These are phyloP conservation scores for Sporothrix brunneoviolacea DNA, from an alignment of 2,329 filamentous ascomycete genomes.

Conservation along the genomic window DNA sequence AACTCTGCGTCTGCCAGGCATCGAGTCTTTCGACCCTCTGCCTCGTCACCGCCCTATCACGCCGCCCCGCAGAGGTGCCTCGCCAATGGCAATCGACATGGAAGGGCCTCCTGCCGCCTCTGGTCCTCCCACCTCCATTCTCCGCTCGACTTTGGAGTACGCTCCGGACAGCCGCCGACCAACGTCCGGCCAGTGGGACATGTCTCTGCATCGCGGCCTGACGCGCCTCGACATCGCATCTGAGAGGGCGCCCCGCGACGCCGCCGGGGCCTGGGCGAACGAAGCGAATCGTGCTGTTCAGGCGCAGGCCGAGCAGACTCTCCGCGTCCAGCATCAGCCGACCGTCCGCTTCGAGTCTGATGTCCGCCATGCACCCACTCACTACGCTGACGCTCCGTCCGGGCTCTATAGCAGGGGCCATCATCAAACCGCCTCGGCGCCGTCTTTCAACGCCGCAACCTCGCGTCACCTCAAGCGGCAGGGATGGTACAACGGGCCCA, in stretches of 20 bases:
- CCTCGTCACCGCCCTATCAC: constrained; percentile 48
- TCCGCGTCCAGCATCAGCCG: constrained; percentile 18
- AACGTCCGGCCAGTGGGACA: constrained; percentile 50
- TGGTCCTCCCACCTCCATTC: constrained; percentile 30
- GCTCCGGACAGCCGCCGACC: constrained; percentile 41
- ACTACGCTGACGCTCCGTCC: not conserved
- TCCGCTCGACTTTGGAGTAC: constrained; percentile 20
- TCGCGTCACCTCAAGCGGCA: constrained; percentile 58
- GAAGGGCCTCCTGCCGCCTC: constrained; percentile 25
- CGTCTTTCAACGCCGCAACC: constrained; percentile 40
- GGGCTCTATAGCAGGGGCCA: constrained; percentile 26
- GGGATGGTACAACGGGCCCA: constrained; percentile 62
- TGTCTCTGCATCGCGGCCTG: constrained; percentile 58
- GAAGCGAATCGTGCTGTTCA: constrained; percentile 51
- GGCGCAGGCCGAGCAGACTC: constrained; percentile 43
- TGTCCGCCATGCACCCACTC: constrained; percentile 24
- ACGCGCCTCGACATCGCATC: constrained; percentile 58
- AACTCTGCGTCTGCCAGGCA: constrained; percentile 70
- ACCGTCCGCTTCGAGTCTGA: constrained; percentile 51
- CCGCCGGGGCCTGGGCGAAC: constrained; percentile 49
- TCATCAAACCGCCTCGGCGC: constrained; percentile 56
- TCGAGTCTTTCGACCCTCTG: constrained; percentile 71
- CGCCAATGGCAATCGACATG: constrained; percentile 71
- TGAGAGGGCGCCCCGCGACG: constrained; percentile 44
- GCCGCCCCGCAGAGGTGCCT: constrained; percentile 57